Percentiles rank a stretch among this genome's conserved stretches.
These are phyloP conservation scores for Hymenoscyphus fructigenus DNA, from an alignment of 2,329 filamentous ascomycete genomes.

Conservation along the genomic window DNA sequence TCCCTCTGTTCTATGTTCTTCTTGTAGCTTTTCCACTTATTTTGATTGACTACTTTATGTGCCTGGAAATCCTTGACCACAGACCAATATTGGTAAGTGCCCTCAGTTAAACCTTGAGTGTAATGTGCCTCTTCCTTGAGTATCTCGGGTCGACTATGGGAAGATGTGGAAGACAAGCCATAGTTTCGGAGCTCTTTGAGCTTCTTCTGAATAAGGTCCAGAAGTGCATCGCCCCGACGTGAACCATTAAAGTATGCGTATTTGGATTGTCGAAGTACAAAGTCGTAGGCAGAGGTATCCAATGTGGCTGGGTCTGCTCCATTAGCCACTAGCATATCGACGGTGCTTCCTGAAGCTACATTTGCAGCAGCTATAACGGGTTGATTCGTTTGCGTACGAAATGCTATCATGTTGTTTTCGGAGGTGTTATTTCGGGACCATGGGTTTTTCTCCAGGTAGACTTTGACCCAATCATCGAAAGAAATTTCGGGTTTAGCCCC, in stretches of 20 bases:
- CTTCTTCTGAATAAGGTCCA: conserved; percentile 60
- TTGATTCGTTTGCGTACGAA: conserved; percentile 53
- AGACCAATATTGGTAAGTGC: conserved; percentile 55
- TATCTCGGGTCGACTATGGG: conserved; percentile 27
- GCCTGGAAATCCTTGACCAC: conserved; percentile 23
- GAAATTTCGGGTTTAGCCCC: conserved; percentile 61
- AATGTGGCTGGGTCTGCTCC: conserved; percentile 67
- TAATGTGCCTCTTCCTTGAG: conserved; percentile 49
- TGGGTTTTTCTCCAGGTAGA: conserved; percentile 46
- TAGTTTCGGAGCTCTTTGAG: conserved; percentile 46
- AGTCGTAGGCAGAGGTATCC: neutral
- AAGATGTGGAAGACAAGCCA: conserved; percentile 18
- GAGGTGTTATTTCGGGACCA: conserved; percentile 39
- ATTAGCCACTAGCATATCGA: conserved; percentile 53
- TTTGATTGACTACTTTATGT: conserved; percentile 25
- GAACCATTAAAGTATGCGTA: conserved; percentile 25
- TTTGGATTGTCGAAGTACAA: conserved; percentile 2
- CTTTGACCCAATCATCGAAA: conserved; percentile 64
- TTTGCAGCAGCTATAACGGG: conserved; percentile 64
- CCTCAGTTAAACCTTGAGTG: conserved; percentile 48
- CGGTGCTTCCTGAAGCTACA: conserved; percentile 48
- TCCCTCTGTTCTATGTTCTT: conserved; percentile 33
- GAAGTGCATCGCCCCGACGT: conserved; percentile 46
- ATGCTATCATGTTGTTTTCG: conserved; percentile 51
- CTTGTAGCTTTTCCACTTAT: conserved; percentile 38